Conservation (phyloP, 2,329 filamentous ascomycete genomes). For the Cercospora brassicicola region DNA sequence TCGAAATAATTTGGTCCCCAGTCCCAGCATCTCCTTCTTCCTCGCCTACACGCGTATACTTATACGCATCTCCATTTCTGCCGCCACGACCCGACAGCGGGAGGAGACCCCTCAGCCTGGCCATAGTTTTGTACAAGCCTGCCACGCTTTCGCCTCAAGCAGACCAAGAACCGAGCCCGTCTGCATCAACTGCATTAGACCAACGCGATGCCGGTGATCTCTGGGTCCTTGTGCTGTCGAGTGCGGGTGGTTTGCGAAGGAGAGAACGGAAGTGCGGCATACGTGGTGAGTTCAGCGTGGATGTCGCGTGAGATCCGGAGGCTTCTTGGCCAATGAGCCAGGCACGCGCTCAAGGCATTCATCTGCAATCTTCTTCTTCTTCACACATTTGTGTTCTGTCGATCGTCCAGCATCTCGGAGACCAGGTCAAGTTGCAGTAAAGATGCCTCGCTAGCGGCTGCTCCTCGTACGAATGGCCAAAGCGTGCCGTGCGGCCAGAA, state of each 20-base stretch:
- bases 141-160: conserved; percentile 12
- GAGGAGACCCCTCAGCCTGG: neutral
- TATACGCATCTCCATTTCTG: conserved; percentile 7
- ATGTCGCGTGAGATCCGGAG: neutral
- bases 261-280: neutral
- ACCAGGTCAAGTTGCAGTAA: neutral
- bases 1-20: neutral
- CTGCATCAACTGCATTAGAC: conserved; percentile 9
- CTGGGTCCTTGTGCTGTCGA: neutral
- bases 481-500: neutral
- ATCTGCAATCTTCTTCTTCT: neutral
- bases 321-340: conserved; percentile 4
- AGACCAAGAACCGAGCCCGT: conserved; percentile 3
- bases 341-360: neutral
- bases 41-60: conserved; percentile 10
- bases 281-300: neutral
- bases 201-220: neutral
- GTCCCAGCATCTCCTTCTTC: conserved; percentile 1
- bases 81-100: conserved; percentile 5
- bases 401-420: neutral
- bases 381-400: neutral
- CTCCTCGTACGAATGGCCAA: neutral
- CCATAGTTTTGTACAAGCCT: conserved; percentile 1
- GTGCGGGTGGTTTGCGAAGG: neutral
- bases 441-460: neutral